Conservation (phyloP, 306 rosid genomes). For the Citrullus mucosospermus region DNA sequence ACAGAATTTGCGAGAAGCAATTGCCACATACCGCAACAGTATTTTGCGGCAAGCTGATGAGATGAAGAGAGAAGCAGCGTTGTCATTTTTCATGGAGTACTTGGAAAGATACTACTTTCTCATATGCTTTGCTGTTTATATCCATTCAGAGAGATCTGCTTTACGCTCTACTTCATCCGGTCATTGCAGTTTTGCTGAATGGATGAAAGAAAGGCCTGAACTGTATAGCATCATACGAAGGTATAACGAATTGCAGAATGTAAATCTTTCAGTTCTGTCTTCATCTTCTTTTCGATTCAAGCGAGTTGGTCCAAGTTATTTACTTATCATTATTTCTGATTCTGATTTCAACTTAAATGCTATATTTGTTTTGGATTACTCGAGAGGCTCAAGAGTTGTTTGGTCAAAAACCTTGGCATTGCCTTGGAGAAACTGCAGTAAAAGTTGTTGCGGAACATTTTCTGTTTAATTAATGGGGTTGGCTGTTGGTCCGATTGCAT, state of each 20-base stretch:
- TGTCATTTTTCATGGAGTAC: slow-evolving; percentile 79
- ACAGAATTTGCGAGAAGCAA: slow-evolving; percentile 87
- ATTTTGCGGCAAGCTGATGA: slow-evolving; percentile 83
- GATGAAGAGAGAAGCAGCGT: slow-evolving; percentile 82
- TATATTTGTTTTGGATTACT: neutral
- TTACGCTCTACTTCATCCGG: slow-evolving; percentile 35
- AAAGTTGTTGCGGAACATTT: neutral
- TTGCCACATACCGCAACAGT: slow-evolving; percentile 77
- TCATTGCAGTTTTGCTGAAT: slow-evolving; percentile 50
- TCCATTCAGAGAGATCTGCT: slow-evolving; percentile 56
- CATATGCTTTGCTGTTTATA: slow-evolving; percentile 86
- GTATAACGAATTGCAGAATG: slow-evolving; percentile 19
- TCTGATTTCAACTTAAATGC: neutral
- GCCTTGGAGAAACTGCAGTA: neutral
- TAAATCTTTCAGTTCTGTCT: neutral
- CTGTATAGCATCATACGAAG: slow-evolving; percentile 84
- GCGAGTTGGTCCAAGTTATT: neutral
- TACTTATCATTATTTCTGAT: neutral
- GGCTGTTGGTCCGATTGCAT: neutral
- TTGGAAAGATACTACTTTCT: slow-evolving; percentile 94
- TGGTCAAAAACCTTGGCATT: neutral
- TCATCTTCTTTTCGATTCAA: neutral
- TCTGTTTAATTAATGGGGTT: neutral
- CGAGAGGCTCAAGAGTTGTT: neutral
- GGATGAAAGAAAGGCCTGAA: slow-evolving; percentile 94